These are phyloP conservation scores for Venturia pyrina DNA, from an alignment of 2,329 filamentous ascomycete genomes.

Conservation along the genomic window DNA sequence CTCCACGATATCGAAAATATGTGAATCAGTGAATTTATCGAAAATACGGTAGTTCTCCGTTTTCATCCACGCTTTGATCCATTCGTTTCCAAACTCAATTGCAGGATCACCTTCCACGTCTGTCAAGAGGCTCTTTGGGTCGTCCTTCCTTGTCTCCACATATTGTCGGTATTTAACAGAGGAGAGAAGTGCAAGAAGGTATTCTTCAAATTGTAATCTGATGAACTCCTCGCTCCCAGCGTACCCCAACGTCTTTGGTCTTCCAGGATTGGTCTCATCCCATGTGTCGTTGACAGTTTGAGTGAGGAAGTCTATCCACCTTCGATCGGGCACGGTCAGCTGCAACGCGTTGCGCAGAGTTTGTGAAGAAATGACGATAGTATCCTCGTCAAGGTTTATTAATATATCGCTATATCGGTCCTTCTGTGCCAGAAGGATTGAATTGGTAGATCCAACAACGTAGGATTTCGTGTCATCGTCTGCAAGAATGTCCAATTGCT, in stretches of 20 bases:
- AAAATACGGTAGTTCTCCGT: constrained; percentile 92
- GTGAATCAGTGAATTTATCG: constrained; percentile 59
- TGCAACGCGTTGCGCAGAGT: constrained; percentile 65
- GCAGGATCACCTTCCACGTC: constrained; percentile 70
- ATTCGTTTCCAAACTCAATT: constrained; percentile 72
- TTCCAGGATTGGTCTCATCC: constrained; percentile 81
- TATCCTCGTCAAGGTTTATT: constrained; percentile 88
- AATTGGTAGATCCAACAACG: constrained; percentile 94
- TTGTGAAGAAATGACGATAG: constrained; percentile 71
- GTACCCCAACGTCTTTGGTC: constrained; percentile 92
- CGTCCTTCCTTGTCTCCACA: constrained; percentile 32
- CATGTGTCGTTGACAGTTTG: constrained; percentile 92
- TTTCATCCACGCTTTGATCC: constrained; percentile 74
- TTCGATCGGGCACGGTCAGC: constrained; percentile 75
- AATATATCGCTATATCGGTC: constrained; percentile 94
- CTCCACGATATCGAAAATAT: constrained; percentile 90
- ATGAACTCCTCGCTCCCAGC: constrained; percentile 96
- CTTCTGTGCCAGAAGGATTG: constrained; percentile 81
- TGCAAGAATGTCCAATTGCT: constrained; percentile 88
- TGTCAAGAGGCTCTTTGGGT: constrained; percentile 53
- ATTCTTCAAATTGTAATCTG: constrained; percentile 92
- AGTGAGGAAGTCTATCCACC: constrained; percentile 94
- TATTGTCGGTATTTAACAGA: constrained; percentile 73
- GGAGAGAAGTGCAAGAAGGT: constrained; percentile 78
- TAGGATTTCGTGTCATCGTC: constrained; percentile 95